phyloP scores from a whole-genome alignment of 805 yeast genomes.

The Sungouiozyma intestinalis region DNA sequence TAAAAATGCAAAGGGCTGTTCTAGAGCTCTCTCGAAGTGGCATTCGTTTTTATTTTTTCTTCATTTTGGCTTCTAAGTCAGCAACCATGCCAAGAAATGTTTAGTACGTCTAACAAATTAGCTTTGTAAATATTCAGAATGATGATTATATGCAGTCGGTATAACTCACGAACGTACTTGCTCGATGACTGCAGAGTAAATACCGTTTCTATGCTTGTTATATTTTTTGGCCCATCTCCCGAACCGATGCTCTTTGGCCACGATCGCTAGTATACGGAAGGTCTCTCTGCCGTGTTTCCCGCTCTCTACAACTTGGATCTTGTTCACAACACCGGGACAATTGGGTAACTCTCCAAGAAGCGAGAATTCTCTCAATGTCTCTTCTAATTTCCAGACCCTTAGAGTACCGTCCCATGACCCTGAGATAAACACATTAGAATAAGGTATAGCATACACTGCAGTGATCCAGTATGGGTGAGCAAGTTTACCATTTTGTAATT shows the following conservation, averaged over 20 bases:
- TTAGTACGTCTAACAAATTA: too few relatives aligned
- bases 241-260: constrained; percentile 76
- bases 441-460: constrained; percentile 71
- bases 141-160: too few relatives aligned
- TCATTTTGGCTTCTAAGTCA: too few relatives aligned
- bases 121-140: too few relatives aligned
- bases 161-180: constrained; percentile 26
- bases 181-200: constrained; percentile 44
- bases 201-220: constrained; percentile 63
- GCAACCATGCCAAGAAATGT: too few relatives aligned
- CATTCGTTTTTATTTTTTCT: too few relatives aligned
- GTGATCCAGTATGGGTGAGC: constrained; percentile 82
- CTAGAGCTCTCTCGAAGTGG: too few relatives aligned
- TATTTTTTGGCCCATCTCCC: constrained; percentile 74
- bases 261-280: constrained; percentile 50
- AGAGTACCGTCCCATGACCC: constrained; percentile 84
- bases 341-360: constrained; percentile 45
- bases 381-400: constrained; percentile 67
- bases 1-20: too few relatives aligned
- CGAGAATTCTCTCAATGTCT: constrained; percentile 50
- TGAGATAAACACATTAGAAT: constrained; percentile 67
- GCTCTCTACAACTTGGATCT: constrained; percentile 44
- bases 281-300: constrained; percentile 44
- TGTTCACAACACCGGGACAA: constrained; percentile 62
- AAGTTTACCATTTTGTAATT: constrained; percentile 43